These are phyloP conservation scores for Prosopis cineraria DNA, from an alignment of 306 rosid species.

Conservation along the genomic window DNA sequence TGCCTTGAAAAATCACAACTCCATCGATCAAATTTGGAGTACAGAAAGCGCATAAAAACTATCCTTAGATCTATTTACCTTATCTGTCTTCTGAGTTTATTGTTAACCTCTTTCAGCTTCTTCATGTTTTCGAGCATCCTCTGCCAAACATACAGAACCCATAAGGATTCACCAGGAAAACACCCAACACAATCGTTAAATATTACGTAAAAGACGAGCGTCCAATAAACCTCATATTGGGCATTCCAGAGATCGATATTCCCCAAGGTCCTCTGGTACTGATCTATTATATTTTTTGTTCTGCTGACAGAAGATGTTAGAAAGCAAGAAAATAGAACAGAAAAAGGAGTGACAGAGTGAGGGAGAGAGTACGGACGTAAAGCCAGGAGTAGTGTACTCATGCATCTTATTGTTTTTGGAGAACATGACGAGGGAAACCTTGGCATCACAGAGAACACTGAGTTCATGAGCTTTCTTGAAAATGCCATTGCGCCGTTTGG, in stretches of 20 bases:
- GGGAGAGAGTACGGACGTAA: neutral
- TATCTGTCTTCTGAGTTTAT: slow-evolving; percentile 8
- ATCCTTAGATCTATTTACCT: neutral
- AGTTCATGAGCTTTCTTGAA: slow-evolving; percentile 93
- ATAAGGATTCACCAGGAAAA: neutral
- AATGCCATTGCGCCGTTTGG: slow-evolving; percentile 79
- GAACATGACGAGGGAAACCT: slow-evolving; percentile 81
- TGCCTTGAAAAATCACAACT: slow-evolving; percentile 9
- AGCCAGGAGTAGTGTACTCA: slow-evolving; percentile 8
- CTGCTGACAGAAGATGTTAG: neutral
- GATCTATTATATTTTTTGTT: neutral
- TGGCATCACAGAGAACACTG: slow-evolving; percentile 87
- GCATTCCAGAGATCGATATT: slow-evolving; percentile 8
- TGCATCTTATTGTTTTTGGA: slow-evolving; percentile 38
- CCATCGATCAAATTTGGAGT: neutral
- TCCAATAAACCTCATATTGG: neutral
- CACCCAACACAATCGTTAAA: neutral
- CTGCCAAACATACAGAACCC: neutral
- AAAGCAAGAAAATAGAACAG: neutral
- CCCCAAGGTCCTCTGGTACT: neutral
- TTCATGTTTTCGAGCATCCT: slow-evolving; percentile 4
- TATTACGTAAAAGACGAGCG: neutral
- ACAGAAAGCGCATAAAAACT: neutral
- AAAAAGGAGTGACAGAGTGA: neutral
- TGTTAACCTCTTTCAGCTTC: neutral